Evolutionary conservation across 805 yeast genomes (phyloP).

Genomic region (Saccharomycopsis selenospora): DNA sequence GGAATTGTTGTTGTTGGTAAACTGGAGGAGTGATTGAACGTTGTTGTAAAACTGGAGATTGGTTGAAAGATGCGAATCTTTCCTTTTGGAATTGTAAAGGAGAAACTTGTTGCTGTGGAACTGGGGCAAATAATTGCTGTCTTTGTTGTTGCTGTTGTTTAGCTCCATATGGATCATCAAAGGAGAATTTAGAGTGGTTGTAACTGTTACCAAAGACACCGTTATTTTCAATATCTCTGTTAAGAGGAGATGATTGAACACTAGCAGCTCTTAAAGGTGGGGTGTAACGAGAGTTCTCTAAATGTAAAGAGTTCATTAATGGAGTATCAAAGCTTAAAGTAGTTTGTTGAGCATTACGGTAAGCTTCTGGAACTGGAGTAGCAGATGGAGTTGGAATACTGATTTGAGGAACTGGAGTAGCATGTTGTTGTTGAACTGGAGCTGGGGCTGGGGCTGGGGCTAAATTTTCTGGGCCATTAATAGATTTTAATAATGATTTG

Average conservation of each 20-base stretch:
- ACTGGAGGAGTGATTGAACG: constrained; percentile 1
- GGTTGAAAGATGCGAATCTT: constrained; percentile 8
- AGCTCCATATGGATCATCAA: constrained; percentile 17
- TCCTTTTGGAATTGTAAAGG: constrained; percentile 19
- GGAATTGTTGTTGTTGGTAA: constrained; percentile 4
- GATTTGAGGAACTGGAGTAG: neutral
- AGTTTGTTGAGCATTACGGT: neutral
- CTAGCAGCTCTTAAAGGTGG: constrained; percentile 1
- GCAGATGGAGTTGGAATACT: constrained; percentile 3
- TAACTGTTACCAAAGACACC: constrained; percentile 17
- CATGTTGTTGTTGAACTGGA: constrained; percentile 1
- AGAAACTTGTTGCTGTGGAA: constrained; percentile 10
- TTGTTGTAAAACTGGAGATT: constrained; percentile 4
- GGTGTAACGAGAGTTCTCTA: constrained; percentile 12
- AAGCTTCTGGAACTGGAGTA: constrained; percentile 6
- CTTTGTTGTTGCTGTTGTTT: constrained; percentile 1
- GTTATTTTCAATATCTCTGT: constrained; percentile 2
- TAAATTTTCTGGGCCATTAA: constrained; percentile 13
- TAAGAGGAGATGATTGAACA: constrained; percentile 4
- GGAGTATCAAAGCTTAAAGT: constrained; percentile 19
- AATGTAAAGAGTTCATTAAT: constrained; percentile 19
- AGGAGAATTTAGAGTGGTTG: constrained; percentile 18
- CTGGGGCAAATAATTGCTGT: neutral
- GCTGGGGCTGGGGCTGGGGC: constrained; percentile 7
- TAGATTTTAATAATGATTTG: constrained; percentile 21